Base-by-base conservation (phyloP, 805 yeast genomes). In the Tetrapisispora namnaoensis region DNA sequence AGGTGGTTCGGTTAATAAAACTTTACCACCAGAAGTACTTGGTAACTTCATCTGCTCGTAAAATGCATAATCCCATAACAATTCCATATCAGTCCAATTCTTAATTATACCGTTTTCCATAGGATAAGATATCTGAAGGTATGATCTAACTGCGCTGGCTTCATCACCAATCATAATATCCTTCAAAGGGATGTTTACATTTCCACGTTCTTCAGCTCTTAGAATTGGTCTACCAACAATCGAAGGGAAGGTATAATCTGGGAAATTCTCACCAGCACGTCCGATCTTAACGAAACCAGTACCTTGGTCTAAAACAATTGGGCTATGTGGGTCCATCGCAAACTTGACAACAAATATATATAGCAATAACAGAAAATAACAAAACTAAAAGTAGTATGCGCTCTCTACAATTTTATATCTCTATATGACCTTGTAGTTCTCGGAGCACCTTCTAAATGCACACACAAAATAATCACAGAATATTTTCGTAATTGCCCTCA, bases 11-110 rank as follows among this genome's bases (percentile, higher is more conserved):
- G 99, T 93, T 53, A 93, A 73, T 57, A 93, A 74, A 42, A 93
- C 79, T 67, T 91, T 91, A 58, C 80, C 77, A 44, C 90, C 95
- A 32, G 78, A 71, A 7, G 88, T 76, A 7, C 86, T 75, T 63
- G 86, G 83, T 49, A 86, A 73, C 63, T 87, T 77, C 87, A 93
- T 83, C 62, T 86, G 79, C 59, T 91, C 95, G 70, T 84, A 86
- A 67, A 93, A 91, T 20, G 98, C 91, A 67, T 91, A 93, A 70
- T 93, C 96, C 99, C 99, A 93, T 52, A 93, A 74, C 60, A 90
- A 90, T 61, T 88, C 96, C 98, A 93, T 93, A 66, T 93, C 99
- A 59, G 90, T 96, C 99, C 99, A 93, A 68, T 90, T 88, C 63
- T 82, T 84, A 65, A 93, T 91, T 60, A 93, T 87, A 61, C 99